Evolutionary conservation across 2,329 filamentous ascomycete genomes (phyloP).

Genomic region (Whalleya microplaca): DNA sequence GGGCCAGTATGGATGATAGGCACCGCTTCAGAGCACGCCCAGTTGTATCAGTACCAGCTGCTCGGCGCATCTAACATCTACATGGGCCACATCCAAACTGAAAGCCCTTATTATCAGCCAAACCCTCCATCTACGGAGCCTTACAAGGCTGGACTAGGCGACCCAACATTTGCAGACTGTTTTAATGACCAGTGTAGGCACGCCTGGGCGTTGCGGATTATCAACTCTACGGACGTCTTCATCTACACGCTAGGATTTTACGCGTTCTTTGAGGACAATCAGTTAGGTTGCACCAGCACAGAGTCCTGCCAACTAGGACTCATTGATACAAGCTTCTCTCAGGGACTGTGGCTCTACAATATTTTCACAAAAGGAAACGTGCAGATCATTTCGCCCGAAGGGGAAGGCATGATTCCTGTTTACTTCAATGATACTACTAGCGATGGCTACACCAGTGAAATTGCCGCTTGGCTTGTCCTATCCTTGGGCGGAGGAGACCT

Average conservation of each 20-base stretch:
- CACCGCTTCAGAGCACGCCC: slow-evolving; percentile 53
- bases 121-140: slow-evolving; percentile 45
- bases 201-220: slow-evolving; percentile 60
- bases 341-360: no score
- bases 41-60: slow-evolving; percentile 57
- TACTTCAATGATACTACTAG: no score
- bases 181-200: slow-evolving; percentile 50
- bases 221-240: slow-evolving; percentile 53
- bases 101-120: slow-evolving; percentile 46
- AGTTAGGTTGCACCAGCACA: no score
- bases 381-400: no score
- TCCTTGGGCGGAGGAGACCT: no score
- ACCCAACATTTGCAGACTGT: slow-evolving; percentile 50
- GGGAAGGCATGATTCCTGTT: no score
- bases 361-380: no score
- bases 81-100: slow-evolving; percentile 49
- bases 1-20: slow-evolving; percentile 45
- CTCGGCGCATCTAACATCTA: slow-evolving; percentile 51
- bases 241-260: slow-evolving; percentile 61
- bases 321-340: no score
- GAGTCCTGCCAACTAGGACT: no score
- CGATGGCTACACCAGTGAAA: no score
- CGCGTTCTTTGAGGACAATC: slow-evolving; percentile 64
- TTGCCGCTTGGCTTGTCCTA: no score
- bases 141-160: slow-evolving; percentile 42